Percentiles rank a stretch among this genome's conserved stretches.
These are phyloP conservation scores for Starmerella asiatica DNA, from an alignment of 805 yeast genomes.

Conservation along the genomic window DNA sequence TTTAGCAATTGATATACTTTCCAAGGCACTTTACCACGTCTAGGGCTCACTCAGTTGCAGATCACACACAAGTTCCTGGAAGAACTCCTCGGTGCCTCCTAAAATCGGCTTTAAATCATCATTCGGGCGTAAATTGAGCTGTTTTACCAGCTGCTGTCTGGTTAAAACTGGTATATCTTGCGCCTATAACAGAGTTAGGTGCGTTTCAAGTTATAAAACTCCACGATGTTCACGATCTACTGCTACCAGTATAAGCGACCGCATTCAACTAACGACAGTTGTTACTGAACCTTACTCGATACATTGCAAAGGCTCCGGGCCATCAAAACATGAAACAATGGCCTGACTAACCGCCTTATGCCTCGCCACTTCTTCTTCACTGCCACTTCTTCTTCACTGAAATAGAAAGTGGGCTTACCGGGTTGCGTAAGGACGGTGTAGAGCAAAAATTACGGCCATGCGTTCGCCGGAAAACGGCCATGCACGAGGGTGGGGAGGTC, in stretches of 20 bases:
- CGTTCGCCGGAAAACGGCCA: too few species aligned
- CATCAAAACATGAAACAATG: slow-evolving; percentile 19
- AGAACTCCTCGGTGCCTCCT: slow-evolving; percentile 61
- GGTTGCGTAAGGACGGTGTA: too few species aligned
- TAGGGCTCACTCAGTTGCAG: slow-evolving; percentile 45
- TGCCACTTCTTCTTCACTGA: too few species aligned
- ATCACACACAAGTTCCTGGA: slow-evolving; percentile 48
- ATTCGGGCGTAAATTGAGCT: slow-evolving; percentile 58
- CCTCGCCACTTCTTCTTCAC: slow-evolving; percentile 16
- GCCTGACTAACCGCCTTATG: slow-evolving; percentile 22
- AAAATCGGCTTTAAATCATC: slow-evolving; percentile 67
- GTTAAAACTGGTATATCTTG: slow-evolving; percentile 69
- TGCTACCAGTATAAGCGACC: slow-evolving; percentile 65
- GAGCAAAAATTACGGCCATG: too few species aligned
- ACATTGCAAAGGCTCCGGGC: slow-evolving; percentile 24
- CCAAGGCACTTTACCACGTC: slow-evolving; percentile 50
- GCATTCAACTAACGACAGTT: slow-evolving; percentile 46
- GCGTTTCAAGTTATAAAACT: slow-evolving; percentile 38
- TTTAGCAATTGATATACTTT: slow-evolving; percentile 46
- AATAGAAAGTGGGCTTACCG: slow-evolving; percentile 22
- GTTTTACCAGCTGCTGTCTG: slow-evolving; percentile 58
- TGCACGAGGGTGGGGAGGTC: too few species aligned
- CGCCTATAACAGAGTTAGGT: slow-evolving; percentile 58
- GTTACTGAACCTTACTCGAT: slow-evolving; percentile 38
- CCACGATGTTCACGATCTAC: slow-evolving; percentile 31